phyloP scores from a whole-genome alignment of 257 asterid genomes.

The Leonotis leonurus region DNA sequence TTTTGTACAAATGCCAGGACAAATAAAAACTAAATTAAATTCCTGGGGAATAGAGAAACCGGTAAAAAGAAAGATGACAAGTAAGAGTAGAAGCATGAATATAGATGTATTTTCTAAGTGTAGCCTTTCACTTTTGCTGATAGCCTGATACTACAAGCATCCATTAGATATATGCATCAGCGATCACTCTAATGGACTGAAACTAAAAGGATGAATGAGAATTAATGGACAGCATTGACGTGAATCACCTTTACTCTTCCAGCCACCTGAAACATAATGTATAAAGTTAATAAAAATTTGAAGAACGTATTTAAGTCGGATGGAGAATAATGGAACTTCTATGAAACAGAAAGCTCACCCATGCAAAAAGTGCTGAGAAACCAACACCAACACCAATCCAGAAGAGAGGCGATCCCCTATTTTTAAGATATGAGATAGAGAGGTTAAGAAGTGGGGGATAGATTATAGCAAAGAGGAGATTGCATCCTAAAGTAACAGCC shows the following conservation, averaged over 20 bases:
- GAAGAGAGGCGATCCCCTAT: slow-evolving; percentile 88
- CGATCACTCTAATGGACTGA: not conserved
- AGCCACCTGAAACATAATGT: slow-evolving; percentile 53
- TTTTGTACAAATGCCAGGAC: not conserved
- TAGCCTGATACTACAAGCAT: not conserved
- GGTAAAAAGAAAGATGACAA: not conserved
- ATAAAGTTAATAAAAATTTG: slow-evolving; percentile 16
- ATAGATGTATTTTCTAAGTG: not conserved
- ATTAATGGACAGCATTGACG: slow-evolving; percentile 11
- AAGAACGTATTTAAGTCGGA: slow-evolving; percentile 6
- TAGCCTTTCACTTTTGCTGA: not conserved
- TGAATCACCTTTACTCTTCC: slow-evolving; percentile 64
- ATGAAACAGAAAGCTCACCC: slow-evolving; percentile 43
- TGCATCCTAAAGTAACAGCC: not conserved
- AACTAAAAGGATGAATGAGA: slow-evolving; percentile 5
- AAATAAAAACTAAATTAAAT: not conserved
- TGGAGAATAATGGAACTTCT: not conserved
- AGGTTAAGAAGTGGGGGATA: not conserved
- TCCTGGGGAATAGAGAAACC: no score
- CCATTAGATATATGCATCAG: not conserved
- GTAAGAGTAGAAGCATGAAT: slow-evolving; percentile 3
- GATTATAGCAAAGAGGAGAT: slow-evolving; percentile 1
- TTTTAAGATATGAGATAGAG: slow-evolving; percentile 16
- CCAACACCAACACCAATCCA: slow-evolving; percentile 99
- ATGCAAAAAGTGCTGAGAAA: slow-evolving; percentile 81